phyloP scores from a whole-genome alignment of 2,329 filamentous ascomycete species.

The Ceratocystis lukuohia region DNA sequence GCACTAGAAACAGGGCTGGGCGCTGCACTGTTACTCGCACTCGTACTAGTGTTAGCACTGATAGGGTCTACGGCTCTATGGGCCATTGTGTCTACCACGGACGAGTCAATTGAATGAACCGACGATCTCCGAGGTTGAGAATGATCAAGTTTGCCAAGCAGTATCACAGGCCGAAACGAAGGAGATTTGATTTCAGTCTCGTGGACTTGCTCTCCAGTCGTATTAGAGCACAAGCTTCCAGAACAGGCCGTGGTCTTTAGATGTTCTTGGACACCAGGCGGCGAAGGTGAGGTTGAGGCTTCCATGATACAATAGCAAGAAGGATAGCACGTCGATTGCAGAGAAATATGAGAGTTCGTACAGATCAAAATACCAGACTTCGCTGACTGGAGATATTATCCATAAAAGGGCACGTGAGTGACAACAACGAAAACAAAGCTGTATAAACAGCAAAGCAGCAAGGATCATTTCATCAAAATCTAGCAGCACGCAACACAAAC shows the following conservation, averaged over 20 bases:
- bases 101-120: background rate
- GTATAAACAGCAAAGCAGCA: background rate
- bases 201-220: background rate
- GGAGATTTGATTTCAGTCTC: background rate
- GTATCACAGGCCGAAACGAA: background rate
- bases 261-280: background rate
- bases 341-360: background rate
- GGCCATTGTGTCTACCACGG: background rate
- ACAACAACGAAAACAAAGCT: background rate
- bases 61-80: background rate
- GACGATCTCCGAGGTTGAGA: background rate
- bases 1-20: background rate
- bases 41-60: background rate
- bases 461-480: slow-evolving; percentile 4
- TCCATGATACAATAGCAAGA: background rate
- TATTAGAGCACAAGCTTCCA: background rate
- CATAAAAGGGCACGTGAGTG: slow-evolving; percentile 10
- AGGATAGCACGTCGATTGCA: background rate
- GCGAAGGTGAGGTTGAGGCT: background rate
- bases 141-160: background rate
- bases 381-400: background rate
- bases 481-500: background rate
- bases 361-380: background rate
- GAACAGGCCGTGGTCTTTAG: background rate
- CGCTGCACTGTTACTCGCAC: background rate